Conservation (phyloP, 306 rosid genomes). For the Vigna reflexopilosa region DNA sequence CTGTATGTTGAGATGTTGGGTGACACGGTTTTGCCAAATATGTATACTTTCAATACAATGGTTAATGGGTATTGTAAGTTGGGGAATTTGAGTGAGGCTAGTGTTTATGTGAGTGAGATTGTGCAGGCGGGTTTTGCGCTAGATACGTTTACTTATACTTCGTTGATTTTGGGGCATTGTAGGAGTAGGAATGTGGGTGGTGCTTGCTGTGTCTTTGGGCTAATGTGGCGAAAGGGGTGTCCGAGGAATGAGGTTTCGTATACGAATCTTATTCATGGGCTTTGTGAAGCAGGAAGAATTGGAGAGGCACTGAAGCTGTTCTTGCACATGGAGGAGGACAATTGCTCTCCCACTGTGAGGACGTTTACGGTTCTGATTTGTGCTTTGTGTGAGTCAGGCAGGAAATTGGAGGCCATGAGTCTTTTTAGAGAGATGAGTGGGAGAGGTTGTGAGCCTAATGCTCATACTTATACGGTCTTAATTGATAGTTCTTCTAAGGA, state of each 20-base stretch:
- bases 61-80: slow-evolving; percentile 73
- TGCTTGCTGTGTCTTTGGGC: slow-evolving; percentile 57
- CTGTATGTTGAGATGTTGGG: slow-evolving; percentile 63
- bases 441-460: slow-evolving; percentile 70
- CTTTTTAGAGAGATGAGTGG: slow-evolving; percentile 59
- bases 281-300: slow-evolving; percentile 55
- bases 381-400: slow-evolving; percentile 63
- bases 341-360: slow-evolving; percentile 62
- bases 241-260: slow-evolving; percentile 68
- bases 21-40: slow-evolving; percentile 60
- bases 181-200: slow-evolving; percentile 61
- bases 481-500: slow-evolving; percentile 64
- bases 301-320: slow-evolving; percentile 63
- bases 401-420: slow-evolving; percentile 57
- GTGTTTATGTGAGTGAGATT: slow-evolving; percentile 60
- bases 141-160: slow-evolving; percentile 69
- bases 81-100: slow-evolving; percentile 66
- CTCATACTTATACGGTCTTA: slow-evolving; percentile 67
- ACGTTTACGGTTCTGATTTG: slow-evolving; percentile 62
- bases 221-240: slow-evolving; percentile 54
- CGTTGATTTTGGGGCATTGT: slow-evolving; percentile 78
- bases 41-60: slow-evolving; percentile 72
- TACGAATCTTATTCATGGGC: slow-evolving; percentile 68
- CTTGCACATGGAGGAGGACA: slow-evolving; percentile 62
- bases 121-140: slow-evolving; percentile 60